A percentile compares a stretch with the other conserved stretches of the same genome.
These are phyloP conservation scores for Boletus patriciae DNA, from an alignment of 768 basidiomycete genomes.

Conservation along the genomic window DNA sequence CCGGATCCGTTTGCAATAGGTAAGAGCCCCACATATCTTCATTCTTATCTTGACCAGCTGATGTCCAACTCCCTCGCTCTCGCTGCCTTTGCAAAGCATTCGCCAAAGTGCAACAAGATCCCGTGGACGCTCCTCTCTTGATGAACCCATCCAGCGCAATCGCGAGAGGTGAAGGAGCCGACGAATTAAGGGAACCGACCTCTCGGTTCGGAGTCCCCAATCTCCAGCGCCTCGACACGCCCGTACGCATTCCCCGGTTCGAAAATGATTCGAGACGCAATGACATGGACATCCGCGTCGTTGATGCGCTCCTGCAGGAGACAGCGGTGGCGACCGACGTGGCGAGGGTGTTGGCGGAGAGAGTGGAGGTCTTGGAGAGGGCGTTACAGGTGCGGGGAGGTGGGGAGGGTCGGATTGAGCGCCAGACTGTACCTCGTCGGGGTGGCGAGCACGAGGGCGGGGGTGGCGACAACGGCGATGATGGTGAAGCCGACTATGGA, in stretches of 20 bases:
- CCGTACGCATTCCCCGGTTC: constrained; percentile 1
- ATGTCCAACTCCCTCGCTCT: neutral
- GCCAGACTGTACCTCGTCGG: neutral
- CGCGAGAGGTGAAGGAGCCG: no score
- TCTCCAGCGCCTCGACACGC: constrained; percentile 7
- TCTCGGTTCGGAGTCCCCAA: neutral
- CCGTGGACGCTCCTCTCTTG: neutral
- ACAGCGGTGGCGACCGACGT: constrained; percentile 17
- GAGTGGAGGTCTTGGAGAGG: constrained; percentile 27
- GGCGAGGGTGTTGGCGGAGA: constrained; percentile 21
- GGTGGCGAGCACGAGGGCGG: neutral
- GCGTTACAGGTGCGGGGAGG: constrained; percentile 7
- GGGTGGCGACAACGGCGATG: neutral
- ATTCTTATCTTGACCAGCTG: neutral
- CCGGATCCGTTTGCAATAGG: constrained; percentile 26
- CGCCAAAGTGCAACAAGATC: constrained; percentile 14
- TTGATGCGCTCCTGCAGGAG: constrained; percentile 19
- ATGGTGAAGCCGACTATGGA: no score
- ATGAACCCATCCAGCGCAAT: neutral
- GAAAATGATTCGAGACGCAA: neutral
- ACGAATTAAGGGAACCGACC: neutral
- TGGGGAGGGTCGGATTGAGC: neutral
- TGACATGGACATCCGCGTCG: constrained; percentile 7
- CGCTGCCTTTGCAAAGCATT: constrained; percentile 18
- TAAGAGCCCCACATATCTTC: neutral